Evolutionary conservation across 225 moss, liverwort and hornwort species (phyloP).

Genomic region (Sphagnum tenellum): DNA sequence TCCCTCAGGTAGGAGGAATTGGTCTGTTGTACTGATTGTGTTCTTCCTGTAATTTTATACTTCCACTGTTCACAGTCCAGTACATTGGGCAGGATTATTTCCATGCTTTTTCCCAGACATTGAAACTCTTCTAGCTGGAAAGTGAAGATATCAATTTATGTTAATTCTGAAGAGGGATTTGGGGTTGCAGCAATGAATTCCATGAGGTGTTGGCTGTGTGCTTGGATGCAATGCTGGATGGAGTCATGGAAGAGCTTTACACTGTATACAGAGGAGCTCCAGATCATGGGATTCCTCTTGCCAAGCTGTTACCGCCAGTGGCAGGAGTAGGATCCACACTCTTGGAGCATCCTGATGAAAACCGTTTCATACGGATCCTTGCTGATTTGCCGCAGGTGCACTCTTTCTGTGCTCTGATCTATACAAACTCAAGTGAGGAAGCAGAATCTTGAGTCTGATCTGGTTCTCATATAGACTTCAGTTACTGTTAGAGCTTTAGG

Average conservation of each 20-base stretch:
- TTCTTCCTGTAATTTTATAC: no score
- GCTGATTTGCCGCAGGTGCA: slow-evolving; percentile 77
- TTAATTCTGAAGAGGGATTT: background rate
- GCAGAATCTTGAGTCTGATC: slow-evolving; percentile 8
- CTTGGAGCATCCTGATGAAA: slow-evolving; percentile 80
- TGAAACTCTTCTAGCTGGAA: no score
- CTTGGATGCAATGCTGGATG: slow-evolving; percentile 75
- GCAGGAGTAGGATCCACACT: slow-evolving; percentile 73
- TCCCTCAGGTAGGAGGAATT: no score
- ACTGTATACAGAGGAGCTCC: slow-evolving; percentile 57
- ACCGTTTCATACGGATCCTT: slow-evolving; percentile 70
- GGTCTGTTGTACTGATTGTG: no score
- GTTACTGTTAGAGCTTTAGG: no score
- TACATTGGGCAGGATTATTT: no score
- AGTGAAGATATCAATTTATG: no score
- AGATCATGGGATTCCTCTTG: slow-evolving; percentile 75
- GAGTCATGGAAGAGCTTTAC: slow-evolving; percentile 82
- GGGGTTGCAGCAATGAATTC: slow-evolving; percentile 70
- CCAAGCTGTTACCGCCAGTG: slow-evolving; percentile 88
- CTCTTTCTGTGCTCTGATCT: slow-evolving; percentile 89
- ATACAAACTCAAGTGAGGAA: slow-evolving; percentile 54
- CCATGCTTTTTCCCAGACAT: no score
- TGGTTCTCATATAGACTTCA: no score
- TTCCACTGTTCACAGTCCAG: no score
- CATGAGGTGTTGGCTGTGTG: slow-evolving; percentile 59